A percentile compares a stretch with the other conserved stretches of the same genome.
Conservation (phyloP, 768 basidiomycete genomes). For the Tricholoma flavovirens region DNA sequence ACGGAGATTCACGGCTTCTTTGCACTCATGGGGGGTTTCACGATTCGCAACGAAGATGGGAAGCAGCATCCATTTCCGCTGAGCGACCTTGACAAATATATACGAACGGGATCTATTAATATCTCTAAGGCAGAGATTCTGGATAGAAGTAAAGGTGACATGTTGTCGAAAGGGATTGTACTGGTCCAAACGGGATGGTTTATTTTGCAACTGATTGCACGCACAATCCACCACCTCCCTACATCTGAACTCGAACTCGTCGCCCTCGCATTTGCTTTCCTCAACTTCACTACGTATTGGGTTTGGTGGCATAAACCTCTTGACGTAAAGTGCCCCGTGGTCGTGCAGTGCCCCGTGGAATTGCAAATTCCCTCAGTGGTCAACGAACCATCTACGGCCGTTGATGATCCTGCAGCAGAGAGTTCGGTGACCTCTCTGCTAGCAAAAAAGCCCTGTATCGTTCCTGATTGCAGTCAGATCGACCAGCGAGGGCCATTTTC, state of each 20-base stretch:
- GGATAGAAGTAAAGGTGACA: neutral
- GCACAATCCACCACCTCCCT: neutral
- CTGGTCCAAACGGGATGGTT: neutral
- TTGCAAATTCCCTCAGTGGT: neutral
- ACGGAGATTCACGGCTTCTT: neutral
- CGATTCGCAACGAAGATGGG: neutral
- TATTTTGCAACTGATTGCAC: neutral
- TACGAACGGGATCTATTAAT: neutral
- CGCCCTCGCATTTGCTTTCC: neutral
- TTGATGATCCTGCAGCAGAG: too few species aligned
- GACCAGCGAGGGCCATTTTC: too few species aligned
- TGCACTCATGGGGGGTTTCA: neutral
- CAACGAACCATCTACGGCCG: too few species aligned
- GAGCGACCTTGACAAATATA: neutral
- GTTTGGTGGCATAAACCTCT: conserved; percentile 3
- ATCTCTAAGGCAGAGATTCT: neutral
- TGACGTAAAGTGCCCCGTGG: neutral
- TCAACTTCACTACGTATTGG: neutral
- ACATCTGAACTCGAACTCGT: neutral
- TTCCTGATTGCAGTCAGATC: too few species aligned
- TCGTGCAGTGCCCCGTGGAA: neutral
- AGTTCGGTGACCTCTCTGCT: too few species aligned
- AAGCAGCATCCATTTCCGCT: neutral
- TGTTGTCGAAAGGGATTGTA: neutral
- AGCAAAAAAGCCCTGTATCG: too few species aligned